phyloP scores from a whole-genome alignment of 2,329 filamentous ascomycete species.

The Diaporthe nobilis region DNA sequence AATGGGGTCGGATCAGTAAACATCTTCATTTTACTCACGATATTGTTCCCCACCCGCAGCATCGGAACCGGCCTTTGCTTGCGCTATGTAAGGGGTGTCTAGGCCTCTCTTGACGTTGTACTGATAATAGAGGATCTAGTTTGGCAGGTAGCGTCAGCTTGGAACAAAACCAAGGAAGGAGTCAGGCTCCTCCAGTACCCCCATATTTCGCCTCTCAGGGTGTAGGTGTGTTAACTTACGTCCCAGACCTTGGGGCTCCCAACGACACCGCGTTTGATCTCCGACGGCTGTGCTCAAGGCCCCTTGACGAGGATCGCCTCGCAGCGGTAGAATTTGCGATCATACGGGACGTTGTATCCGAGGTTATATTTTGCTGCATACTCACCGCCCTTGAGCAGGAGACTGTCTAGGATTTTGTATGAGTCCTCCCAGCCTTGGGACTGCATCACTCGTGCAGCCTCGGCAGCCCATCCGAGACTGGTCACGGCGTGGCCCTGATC shows the following conservation, averaged over 20 bases:
- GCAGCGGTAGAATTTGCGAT: conserved; percentile 54
- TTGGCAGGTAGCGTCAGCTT: background rate
- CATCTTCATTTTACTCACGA: background rate
- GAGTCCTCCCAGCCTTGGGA: conserved; percentile 54
- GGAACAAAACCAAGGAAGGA: background rate
- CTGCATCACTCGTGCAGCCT: conserved; percentile 51
- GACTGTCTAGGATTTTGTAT: conserved; percentile 49
- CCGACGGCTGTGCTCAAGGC: conserved; percentile 52
- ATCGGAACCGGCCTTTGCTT: conserved; percentile 41
- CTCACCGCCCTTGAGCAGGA: conserved; percentile 54
- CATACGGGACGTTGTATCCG: conserved; percentile 51
- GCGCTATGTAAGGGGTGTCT: conserved; percentile 42
- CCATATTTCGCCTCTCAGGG: too few relatives aligned
- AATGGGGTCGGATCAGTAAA: too few relatives aligned
- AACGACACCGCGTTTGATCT: conserved; percentile 46
- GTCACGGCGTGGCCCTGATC: conserved; percentile 54
- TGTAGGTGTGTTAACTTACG: conserved; percentile 29
- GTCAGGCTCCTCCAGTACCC: background rate
- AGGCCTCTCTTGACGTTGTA: conserved; percentile 49
- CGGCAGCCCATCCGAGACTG: conserved; percentile 53
- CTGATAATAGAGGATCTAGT: conserved; percentile 51
- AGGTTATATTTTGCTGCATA: conserved; percentile 58
- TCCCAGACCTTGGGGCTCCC: conserved; percentile 42
- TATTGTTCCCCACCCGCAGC: conserved; percentile 14
- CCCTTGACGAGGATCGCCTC: conserved; percentile 57